phyloP scores from a whole-genome alignment of 208 protist species.

The Trypanosoma lewisi region DNA sequence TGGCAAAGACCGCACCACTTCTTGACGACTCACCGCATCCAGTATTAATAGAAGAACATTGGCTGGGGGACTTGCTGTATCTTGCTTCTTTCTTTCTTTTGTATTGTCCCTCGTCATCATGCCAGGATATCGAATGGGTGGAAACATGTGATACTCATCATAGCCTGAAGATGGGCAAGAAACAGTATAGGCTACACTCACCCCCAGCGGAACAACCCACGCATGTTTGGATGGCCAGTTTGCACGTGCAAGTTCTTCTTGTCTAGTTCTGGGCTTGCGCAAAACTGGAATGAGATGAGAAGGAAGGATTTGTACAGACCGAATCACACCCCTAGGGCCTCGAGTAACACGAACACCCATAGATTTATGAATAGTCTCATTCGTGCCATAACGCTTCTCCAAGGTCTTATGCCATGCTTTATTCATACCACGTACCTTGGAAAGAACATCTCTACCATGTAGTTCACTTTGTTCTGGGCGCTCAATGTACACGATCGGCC shows the following conservation, averaged over 20 bases:
- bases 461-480: slow-evolving; percentile 49
- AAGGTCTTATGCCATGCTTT: slow-evolving; percentile 35
- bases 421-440: slow-evolving; percentile 20
- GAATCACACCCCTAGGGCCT: slow-evolving; percentile 25
- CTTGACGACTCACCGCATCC: slow-evolving; percentile 61
- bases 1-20: slow-evolving; percentile 49
- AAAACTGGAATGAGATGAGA: slow-evolving; percentile 2
- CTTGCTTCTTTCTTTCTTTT: not conserved
- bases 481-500: slow-evolving; percentile 41
- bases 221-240: slow-evolving; percentile 32
- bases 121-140: slow-evolving; percentile 19
- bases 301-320: slow-evolving; percentile 40
- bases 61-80: slow-evolving; percentile 22
- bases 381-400: slow-evolving; percentile 32
- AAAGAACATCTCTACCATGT: slow-evolving; percentile 20
- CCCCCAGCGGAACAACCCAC: slow-evolving; percentile 37
- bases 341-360: slow-evolving; percentile 42
- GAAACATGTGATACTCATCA: slow-evolving; percentile 58
- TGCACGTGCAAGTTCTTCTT: slow-evolving; percentile 26
- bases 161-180: slow-evolving; percentile 32
- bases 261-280: slow-evolving; percentile 16
- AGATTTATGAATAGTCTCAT: slow-evolving; percentile 22
- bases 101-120: not conserved
- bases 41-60: slow-evolving; percentile 58
- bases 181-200: slow-evolving; percentile 46